These are phyloP conservation scores for Holtermannia corniformis DNA, from an alignment of 768 basidiomycete genomes.

Conservation along the genomic window DNA sequence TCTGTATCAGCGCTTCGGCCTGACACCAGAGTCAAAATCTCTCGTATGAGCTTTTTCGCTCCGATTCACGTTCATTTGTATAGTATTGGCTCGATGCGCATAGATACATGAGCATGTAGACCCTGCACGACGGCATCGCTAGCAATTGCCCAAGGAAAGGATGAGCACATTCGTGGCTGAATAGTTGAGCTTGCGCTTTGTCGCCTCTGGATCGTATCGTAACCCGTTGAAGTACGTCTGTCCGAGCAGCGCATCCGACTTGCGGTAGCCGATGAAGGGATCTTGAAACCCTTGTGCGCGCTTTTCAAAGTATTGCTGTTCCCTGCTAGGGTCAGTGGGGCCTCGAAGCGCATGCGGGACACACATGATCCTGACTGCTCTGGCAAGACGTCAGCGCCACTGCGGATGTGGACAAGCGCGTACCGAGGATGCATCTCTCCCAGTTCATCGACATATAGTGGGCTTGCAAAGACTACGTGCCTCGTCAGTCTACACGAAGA, in stretches of 20 bases:
- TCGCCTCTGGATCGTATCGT: slow-evolving; percentile 11
- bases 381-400: neutral
- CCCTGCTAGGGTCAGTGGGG: slow-evolving; percentile 5
- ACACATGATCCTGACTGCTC: slow-evolving; percentile 22
- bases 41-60: too few relatives aligned
- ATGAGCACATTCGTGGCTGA: slow-evolving; percentile 18
- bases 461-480: slow-evolving; percentile 17
- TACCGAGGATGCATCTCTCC: slow-evolving; percentile 27
- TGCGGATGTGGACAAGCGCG: neutral
- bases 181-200: slow-evolving; percentile 11
- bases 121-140: neutral
- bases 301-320: slow-evolving; percentile 27
- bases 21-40: neutral
- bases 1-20: slow-evolving; percentile 15
- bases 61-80: too few relatives aligned
- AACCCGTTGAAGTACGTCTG: slow-evolving; percentile 19
- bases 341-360: neutral
- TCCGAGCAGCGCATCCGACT: slow-evolving; percentile 17
- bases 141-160: slow-evolving; percentile 18
- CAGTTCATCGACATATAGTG: slow-evolving; percentile 25
- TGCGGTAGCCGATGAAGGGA: slow-evolving; percentile 18
- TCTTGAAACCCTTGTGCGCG: slow-evolving; percentile 19
- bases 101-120: neutral
- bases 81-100: neutral
- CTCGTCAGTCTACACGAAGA: neutral